Evolutionary conservation across 768 basidiomycete species (phyloP).

Genomic region (Kwoniella pini): DNA sequence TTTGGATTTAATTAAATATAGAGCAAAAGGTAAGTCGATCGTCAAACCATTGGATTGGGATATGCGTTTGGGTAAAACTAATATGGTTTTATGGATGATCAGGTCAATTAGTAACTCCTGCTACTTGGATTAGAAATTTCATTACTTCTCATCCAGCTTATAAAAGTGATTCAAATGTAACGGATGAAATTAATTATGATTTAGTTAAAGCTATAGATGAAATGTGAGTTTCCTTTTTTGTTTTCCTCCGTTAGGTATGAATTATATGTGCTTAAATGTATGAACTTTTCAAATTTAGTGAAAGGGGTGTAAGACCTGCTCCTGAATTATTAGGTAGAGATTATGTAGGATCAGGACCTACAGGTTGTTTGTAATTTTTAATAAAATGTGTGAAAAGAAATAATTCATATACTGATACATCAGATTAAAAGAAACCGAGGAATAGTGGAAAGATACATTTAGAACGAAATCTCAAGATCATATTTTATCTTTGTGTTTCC

Average conservation of each 20-base stretch:
- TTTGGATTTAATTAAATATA: constrained; percentile 71
- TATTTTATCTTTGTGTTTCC: too few species aligned
- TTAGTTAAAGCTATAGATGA: constrained; percentile 84
- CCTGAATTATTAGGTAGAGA: constrained; percentile 49
- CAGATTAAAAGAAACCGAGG: too few species aligned
- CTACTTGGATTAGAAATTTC: constrained; percentile 91
- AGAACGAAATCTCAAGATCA: too few species aligned
- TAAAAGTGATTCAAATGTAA: constrained; percentile 88
- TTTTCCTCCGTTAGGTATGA: too few species aligned
- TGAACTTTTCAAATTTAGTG: constrained; percentile 23
- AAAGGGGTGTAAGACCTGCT: constrained; percentile 47
- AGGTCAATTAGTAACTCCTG: constrained; percentile 82
- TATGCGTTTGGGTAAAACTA: not conserved
- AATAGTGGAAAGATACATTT: too few species aligned
- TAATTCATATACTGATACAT: too few species aligned
- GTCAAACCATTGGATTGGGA: not conserved
- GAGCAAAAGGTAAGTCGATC: constrained; percentile 70
- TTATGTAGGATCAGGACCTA: constrained; percentile 44
- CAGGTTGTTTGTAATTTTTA: constrained; percentile 44
- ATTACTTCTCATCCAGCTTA: constrained; percentile 89
- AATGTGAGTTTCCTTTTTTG: constrained; percentile 64
- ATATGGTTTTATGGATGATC: not conserved
- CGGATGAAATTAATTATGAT: constrained; percentile 90
- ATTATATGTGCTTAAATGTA: too few species aligned
- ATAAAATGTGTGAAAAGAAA: too few species aligned